A percentile compares a stretch with the other conserved stretches of the same genome.
These are phyloP conservation scores for Eucalyptus brandiana DNA, from an alignment of 345 rosid species.

Conservation along the genomic window DNA sequence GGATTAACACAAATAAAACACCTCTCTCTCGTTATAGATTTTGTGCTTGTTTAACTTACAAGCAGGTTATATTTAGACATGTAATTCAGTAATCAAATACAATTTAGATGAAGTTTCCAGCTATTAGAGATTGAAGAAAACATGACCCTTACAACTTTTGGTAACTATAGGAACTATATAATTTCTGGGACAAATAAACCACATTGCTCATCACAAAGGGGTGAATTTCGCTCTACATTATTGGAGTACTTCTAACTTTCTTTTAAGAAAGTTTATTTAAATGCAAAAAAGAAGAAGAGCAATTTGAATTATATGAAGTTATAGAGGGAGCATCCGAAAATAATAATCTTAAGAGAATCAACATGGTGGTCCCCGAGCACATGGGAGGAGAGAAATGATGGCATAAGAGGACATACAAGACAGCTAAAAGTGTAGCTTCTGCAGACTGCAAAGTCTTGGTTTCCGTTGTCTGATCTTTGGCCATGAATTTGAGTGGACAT, in stretches of 20 bases:
- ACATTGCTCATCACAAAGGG: background rate
- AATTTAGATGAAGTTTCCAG: background rate
- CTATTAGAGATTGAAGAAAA: background rate
- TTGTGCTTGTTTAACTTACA: background rate
- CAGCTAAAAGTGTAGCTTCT: constrained; percentile 16
- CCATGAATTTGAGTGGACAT: constrained; percentile 13
- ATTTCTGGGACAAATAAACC: background rate
- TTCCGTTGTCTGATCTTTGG: background rate
- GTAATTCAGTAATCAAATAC: background rate
- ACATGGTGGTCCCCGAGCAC: constrained; percentile 7
- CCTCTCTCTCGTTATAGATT: background rate
- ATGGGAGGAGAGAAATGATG: background rate
- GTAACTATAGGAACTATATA: background rate
- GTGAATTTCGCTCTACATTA: background rate
- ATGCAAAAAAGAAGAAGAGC: background rate
- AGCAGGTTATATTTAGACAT: background rate
- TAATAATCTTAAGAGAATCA: background rate
- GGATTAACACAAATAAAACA: background rate
- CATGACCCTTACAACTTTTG: background rate
- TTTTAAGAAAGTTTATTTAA: background rate
- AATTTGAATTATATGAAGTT: background rate
- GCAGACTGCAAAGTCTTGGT: background rate
- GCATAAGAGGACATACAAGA: constrained; percentile 22
- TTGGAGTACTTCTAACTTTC: background rate
- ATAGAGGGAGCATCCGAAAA: background rate